Evolutionary conservation across 441 rosid genomes (phyloP).

Genomic region (Aleurites moluccanus): DNA sequence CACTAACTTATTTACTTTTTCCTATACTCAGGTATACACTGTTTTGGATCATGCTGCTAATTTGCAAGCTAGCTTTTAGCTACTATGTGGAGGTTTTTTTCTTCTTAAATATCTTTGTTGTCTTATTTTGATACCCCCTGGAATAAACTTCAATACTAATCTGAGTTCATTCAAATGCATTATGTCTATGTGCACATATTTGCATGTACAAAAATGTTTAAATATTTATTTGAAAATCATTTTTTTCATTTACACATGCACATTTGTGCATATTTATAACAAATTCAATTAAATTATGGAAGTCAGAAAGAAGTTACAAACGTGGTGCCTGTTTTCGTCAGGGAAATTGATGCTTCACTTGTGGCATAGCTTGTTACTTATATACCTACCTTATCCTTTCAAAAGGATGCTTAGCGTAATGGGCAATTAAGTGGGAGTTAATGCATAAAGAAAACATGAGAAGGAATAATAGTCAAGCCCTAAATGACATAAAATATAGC

Average conservation of each 20-base stretch:
- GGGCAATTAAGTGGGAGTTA: not conserved
- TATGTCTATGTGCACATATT: not conserved
- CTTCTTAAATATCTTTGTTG: slow-evolving; percentile 17
- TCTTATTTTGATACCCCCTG: not conserved
- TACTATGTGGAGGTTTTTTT: slow-evolving; percentile 85
- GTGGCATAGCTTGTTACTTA: not conserved
- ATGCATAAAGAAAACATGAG: slow-evolving; percentile 3
- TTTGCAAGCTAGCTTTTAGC: slow-evolving; percentile 97
- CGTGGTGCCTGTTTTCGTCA: not conserved
- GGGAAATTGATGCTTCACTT: not conserved
- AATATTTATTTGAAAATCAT: not conserved
- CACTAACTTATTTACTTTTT: slow-evolving; percentile 20
- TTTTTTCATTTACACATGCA: not conserved
- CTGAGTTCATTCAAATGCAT: not conserved
- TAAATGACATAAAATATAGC: not conserved
- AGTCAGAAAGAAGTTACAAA: not conserved
- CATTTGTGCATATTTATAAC: not conserved
- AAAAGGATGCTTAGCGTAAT: not conserved
- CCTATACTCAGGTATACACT: slow-evolving; percentile 72
- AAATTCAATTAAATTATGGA: not conserved
- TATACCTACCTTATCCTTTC: not conserved
- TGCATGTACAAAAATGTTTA: not conserved
- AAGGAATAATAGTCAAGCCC: not conserved
- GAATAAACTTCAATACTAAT: not conserved
- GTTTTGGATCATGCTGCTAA: slow-evolving; percentile 88